Conservation (phyloP, 2,329 filamentous ascomycete species). For the Rhinocladiella mackenziei region DNA sequence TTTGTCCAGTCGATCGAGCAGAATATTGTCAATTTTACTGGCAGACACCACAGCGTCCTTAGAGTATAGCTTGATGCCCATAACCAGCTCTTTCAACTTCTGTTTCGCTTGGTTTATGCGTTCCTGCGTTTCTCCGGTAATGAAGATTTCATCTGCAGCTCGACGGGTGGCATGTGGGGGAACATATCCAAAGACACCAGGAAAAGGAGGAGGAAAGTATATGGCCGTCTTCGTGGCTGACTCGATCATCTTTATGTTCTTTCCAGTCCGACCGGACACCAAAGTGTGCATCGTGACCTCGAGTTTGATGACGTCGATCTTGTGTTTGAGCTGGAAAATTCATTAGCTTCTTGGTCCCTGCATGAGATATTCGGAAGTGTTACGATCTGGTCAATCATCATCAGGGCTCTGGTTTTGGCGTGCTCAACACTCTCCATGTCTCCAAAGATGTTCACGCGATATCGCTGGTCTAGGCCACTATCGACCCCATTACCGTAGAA, state of each 20-base stretch:
- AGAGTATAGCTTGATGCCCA: slow-evolving; percentile 75
- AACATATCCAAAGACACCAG: slow-evolving; percentile 83
- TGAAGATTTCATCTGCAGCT: slow-evolving; percentile 86
- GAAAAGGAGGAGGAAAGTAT: slow-evolving; percentile 94
- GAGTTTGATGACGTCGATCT: slow-evolving; percentile 73
- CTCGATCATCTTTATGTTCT: slow-evolving; percentile 97
- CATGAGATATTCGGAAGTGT: slow-evolving; percentile 6
- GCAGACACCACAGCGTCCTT: slow-evolving; percentile 89
- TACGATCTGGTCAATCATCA: slow-evolving; percentile 95
- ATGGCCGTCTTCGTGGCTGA: slow-evolving; percentile 93
- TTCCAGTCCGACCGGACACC: slow-evolving; percentile 86
- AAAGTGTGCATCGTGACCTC: slow-evolving; percentile 86
- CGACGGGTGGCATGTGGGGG: slow-evolving; percentile 76
- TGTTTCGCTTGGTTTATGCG: slow-evolving; percentile 85
- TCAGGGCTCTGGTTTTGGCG: slow-evolving; percentile 90
- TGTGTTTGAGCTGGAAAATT: slow-evolving; percentile 47
- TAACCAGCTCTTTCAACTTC: slow-evolving; percentile 80
- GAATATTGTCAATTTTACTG: slow-evolving; percentile 90
- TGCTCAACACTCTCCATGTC: slow-evolving; percentile 94
- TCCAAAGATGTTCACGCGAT: slow-evolving; percentile 89
- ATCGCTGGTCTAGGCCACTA: slow-evolving; percentile 78
- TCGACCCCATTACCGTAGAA: slow-evolving; percentile 74
- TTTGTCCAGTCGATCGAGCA: slow-evolving; percentile 88
- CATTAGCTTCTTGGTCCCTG: slow-evolving; percentile 12
- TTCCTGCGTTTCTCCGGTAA: slow-evolving; percentile 82